Percentiles rank a stretch among this genome's conserved stretches.
These are phyloP conservation scores for Acacia pycnantha DNA, from an alignment of 331 rosid genomes.

Conservation along the genomic window DNA sequence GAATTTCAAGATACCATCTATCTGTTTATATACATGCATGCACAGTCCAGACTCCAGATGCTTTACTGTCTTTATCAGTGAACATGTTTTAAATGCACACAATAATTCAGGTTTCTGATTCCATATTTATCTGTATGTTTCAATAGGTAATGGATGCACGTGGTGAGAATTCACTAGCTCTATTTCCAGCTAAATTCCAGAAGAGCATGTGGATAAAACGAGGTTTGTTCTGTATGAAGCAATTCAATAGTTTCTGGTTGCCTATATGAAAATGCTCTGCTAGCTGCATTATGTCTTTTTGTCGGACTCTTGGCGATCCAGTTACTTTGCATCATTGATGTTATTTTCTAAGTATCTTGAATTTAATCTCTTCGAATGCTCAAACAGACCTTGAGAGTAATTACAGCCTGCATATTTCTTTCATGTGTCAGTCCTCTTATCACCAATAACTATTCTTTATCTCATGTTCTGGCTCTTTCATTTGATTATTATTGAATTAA, in stretches of 20 bases:
- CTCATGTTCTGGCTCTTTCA: not conserved
- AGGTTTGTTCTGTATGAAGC: conserved; percentile 51
- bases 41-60: not conserved
- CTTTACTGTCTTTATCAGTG: not conserved
- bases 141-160: conserved; percentile 77
- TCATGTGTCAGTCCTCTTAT: not conserved
- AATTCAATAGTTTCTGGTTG: not conserved
- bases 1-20: not conserved
- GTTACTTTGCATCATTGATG: not conserved
- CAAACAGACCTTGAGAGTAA: not conserved
- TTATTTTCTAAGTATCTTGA: not conserved
- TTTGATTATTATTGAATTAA: not conserved
- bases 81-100: not conserved
- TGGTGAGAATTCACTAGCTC: conserved; percentile 69
- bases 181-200: conserved; percentile 88
- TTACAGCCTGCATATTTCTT: not conserved
- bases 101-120: conserved; percentile 6
- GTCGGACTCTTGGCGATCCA: not conserved
- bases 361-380: not conserved
- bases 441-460: not conserved
- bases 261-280: not conserved
- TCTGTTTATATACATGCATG: not conserved
- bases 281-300: not conserved
- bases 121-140: conserved; percentile 12
- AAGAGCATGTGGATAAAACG: conserved; percentile 93